A percentile compares a stretch with the other conserved stretches of the same genome.
Conservation (phyloP, 768 basidiomycete genomes). For the Termitomyces sp. region DNA sequence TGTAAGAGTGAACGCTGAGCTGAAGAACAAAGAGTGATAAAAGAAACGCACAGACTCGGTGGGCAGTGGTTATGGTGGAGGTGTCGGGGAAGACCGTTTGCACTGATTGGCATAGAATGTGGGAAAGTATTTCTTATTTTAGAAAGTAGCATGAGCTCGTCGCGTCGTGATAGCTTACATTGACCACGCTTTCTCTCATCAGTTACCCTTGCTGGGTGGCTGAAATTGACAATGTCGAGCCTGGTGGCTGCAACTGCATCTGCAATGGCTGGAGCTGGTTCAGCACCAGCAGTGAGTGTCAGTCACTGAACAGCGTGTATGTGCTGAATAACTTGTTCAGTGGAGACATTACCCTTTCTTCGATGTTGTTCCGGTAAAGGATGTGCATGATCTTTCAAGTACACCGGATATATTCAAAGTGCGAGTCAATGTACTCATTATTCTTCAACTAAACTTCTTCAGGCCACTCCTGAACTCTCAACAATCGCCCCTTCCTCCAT, state of each 20-base stretch:
- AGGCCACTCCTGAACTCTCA: conserved; percentile 73
- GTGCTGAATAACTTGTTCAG: conserved; percentile 29
- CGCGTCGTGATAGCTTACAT: neutral
- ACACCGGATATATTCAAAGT: conserved; percentile 81
- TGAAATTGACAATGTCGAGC: conserved; percentile 14
- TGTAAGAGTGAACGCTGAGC: conserved; percentile 1
- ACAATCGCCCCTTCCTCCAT: conserved; percentile 55
- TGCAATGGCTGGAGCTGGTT: conserved; percentile 18
- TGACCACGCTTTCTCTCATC: neutral
- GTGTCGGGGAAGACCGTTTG: conserved; percentile 39
- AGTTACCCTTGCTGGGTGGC: neutral
- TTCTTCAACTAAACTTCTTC: neutral
- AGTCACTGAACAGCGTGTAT: neutral
- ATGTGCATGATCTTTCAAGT: conserved; percentile 68
- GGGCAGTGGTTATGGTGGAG: conserved; percentile 21
- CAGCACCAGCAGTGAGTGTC: conserved; percentile 28
- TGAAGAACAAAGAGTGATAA: neutral
- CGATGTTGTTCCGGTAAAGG: conserved; percentile 70
- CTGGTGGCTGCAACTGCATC: conserved; percentile 22
- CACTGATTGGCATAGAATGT: conserved; percentile 24
- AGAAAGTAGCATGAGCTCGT: neutral
- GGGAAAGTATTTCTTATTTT: conserved; percentile 24
- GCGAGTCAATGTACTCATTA: neutral
- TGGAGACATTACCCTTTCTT: conserved; percentile 93
- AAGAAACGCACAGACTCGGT: conserved; percentile 7